phyloP scores from a whole-genome alignment of 768 basidiomycete species.

The Grammothele lineata region DNA sequence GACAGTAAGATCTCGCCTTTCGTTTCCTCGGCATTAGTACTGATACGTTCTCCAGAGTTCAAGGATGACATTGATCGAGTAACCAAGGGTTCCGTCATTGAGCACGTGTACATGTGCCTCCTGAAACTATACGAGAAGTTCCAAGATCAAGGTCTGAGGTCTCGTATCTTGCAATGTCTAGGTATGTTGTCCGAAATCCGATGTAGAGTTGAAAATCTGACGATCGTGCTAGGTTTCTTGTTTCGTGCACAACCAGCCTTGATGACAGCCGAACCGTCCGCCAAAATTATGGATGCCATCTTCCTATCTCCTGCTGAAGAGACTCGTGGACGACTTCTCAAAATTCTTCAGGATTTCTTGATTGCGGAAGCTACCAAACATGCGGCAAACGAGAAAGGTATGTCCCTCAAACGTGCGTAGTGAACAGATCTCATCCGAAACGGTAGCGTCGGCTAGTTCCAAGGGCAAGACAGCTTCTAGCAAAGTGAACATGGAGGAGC shows the following conservation, averaged over 20 bases:
- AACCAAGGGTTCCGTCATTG: constrained; percentile 67
- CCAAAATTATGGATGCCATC: constrained; percentile 84
- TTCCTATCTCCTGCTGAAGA: constrained; percentile 75
- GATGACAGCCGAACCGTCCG: constrained; percentile 79
- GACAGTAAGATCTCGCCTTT: constrained; percentile 59
- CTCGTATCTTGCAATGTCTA: constrained; percentile 79
- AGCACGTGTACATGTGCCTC: constrained; percentile 75
- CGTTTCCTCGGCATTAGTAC: no score
- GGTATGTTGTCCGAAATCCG: constrained; percentile 42
- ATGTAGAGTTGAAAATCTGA: background rate
- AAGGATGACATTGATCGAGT: constrained; percentile 54
- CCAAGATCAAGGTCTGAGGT: constrained; percentile 50
- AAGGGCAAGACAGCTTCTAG: constrained; percentile 39
- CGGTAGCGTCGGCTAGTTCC: constrained; percentile 20
- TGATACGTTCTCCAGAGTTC: constrained; percentile 38
- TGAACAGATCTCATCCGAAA: no score
- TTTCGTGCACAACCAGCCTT: constrained; percentile 90
- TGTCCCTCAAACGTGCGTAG: no score
- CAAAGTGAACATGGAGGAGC: constrained; percentile 84
- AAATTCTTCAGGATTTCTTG: constrained; percentile 91
- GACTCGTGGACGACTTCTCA: constrained; percentile 66
- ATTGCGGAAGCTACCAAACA: constrained; percentile 80
- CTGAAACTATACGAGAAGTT: constrained; percentile 71
- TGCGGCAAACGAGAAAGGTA: constrained; percentile 63
- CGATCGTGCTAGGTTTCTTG: constrained; percentile 59